These are phyloP conservation scores for Tulasnella sp. DNA, from an alignment of 768 basidiomycete genomes.

Conservation along the genomic window DNA sequence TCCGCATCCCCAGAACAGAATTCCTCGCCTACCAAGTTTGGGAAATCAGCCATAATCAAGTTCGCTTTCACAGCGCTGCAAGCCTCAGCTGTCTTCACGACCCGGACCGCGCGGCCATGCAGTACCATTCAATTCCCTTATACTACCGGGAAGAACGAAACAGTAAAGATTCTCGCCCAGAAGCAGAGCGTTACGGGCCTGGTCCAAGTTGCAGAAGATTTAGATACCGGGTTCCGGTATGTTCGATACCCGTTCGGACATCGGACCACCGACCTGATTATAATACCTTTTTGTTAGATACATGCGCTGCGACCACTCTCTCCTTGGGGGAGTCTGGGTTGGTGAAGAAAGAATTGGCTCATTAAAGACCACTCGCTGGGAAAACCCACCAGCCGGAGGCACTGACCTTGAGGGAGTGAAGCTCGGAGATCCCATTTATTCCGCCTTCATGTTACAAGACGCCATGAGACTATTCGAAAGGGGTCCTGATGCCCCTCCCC, in stretches of 20 bases:
- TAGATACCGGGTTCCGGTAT: conserved; percentile 29
- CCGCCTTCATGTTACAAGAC: conserved; percentile 82
- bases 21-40: background rate
- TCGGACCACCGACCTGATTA: background rate
- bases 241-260: background rate
- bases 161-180: conserved; percentile 33
- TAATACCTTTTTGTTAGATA: conserved; percentile 39
- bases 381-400: conserved; percentile 44
- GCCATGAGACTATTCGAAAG: conserved; percentile 66
- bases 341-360: conserved; percentile 38
- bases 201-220: conserved; percentile 71
- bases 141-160: conserved; percentile 15
- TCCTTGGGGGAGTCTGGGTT: conserved; percentile 75
- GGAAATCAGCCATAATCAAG: conserved; percentile 42
- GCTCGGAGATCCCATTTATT: conserved; percentile 77
- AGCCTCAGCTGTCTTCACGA: background rate
- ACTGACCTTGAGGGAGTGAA: conserved; percentile 43
- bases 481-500: conserved; percentile 31
- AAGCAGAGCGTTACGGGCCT: conserved; percentile 57
- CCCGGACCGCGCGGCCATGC: conserved; percentile 46
- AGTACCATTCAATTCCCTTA: conserved; percentile 49
- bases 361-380: conserved; percentile 36
- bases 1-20: background rate
- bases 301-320: conserved; percentile 52
- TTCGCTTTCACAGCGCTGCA: conserved; percentile 46